Conservation (phyloP, 78 protist genomes). For the Dictyostelium firmibasis region DNA sequence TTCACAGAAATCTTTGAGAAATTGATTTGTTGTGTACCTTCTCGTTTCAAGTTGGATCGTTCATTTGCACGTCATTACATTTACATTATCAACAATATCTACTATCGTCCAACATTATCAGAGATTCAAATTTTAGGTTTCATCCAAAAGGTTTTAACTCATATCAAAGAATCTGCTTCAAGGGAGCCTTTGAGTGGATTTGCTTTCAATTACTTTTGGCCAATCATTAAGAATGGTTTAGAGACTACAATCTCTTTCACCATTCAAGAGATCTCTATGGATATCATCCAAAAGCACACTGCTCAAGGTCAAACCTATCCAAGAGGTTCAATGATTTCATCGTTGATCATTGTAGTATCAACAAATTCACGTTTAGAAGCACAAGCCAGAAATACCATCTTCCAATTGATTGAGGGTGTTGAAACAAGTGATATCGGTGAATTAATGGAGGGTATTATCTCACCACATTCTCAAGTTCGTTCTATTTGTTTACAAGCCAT, state of each 20-base stretch:
- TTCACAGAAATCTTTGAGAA: not conserved
- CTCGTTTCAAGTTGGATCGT: not conserved
- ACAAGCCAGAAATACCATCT: constrained; percentile 35
- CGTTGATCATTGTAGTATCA: constrained; percentile 64
- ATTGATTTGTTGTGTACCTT: constrained; percentile 1
- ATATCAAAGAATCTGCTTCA: not conserved
- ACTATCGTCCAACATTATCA: not conserved
- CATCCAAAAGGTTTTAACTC: constrained; percentile 12
- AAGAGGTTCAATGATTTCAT: constrained; percentile 67
- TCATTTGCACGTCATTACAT: constrained; percentile 10
- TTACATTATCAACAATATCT: constrained; percentile 26
- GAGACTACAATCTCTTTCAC: constrained; percentile 62
- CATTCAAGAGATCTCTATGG: constrained; percentile 79
- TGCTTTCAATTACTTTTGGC: constrained; percentile 61
- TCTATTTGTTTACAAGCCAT: constrained; percentile 60
- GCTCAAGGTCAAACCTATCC: constrained; percentile 63
- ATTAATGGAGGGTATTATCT: constrained; percentile 61
- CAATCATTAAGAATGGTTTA: constrained; percentile 51
- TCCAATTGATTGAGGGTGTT: constrained; percentile 58
- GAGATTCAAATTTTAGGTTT: constrained; percentile 36
- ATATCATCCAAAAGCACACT: constrained; percentile 57
- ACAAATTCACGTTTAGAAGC: constrained; percentile 40
- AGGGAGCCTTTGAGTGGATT: constrained; percentile 1
- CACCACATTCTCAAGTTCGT: constrained; percentile 66
- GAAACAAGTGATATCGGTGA: constrained; percentile 44